Conservation (phyloP, 768 basidiomycete species). For the Leucosporidium creatinivorum region DNA sequence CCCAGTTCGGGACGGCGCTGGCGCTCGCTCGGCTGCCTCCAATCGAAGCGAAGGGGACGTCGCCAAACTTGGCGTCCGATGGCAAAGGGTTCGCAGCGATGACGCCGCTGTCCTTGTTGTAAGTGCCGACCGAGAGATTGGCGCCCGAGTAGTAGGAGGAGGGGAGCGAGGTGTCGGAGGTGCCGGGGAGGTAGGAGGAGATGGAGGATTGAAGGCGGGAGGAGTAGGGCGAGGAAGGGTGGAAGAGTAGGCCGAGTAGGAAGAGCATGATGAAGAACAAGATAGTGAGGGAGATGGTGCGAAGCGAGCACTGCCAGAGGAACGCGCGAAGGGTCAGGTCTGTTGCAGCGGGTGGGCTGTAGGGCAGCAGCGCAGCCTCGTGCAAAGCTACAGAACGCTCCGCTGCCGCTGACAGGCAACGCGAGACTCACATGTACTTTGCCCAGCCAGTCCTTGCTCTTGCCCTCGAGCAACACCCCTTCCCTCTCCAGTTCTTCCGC, state of each 20-base stretch:
- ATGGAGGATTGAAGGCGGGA: neutral
- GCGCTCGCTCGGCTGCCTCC: neutral
- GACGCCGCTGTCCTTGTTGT: neutral
- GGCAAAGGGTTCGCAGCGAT: slow-evolving; percentile 11
- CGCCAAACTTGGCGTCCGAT: slow-evolving; percentile 10
- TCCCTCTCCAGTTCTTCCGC: neutral
- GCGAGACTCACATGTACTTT: neutral
- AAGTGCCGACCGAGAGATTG: slow-evolving; percentile 3
- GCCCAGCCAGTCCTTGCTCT: neutral
- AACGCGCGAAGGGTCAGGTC: too few species aligned
- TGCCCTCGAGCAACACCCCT: neutral
- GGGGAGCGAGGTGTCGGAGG: neutral
- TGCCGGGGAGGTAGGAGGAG: slow-evolving; percentile 10
- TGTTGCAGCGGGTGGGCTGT: too few species aligned
- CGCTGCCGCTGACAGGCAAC: neutral
- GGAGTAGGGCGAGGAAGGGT: slow-evolving; percentile 7
- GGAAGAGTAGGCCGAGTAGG: slow-evolving; percentile 21
- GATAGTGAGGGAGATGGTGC: slow-evolving; percentile 11
- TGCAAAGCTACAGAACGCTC: too few species aligned
- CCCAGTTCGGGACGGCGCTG: slow-evolving; percentile 16
- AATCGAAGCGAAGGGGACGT: slow-evolving; percentile 28
- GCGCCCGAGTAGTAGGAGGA: slow-evolving; percentile 16
- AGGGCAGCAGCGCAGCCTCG: too few species aligned
- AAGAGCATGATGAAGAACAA: slow-evolving; percentile 9
- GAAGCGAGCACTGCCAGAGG: neutral